Percentiles rank a stretch among this genome's conserved stretches.
These are phyloP conservation scores for Agastache rugosa DNA, from an alignment of 257 asterid genomes.

Conservation along the genomic window DNA sequence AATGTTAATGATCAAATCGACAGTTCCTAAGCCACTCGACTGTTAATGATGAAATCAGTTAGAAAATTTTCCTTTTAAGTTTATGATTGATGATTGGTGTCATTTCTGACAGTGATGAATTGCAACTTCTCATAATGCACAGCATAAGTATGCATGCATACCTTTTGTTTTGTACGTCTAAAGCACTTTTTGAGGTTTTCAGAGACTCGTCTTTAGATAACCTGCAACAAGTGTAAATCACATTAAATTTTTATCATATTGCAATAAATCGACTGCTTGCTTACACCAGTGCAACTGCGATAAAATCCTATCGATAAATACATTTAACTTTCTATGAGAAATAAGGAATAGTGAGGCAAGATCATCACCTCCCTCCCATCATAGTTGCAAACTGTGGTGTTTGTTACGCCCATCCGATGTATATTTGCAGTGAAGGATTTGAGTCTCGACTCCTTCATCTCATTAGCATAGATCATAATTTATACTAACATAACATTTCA, in stretches of 20 bases:
- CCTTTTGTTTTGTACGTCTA: conserved; percentile 96
- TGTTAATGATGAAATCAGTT: not conserved
- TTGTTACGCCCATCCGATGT: conserved; percentile 95
- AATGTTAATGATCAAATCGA: conserved; percentile 5
- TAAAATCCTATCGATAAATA: conserved; percentile 69
- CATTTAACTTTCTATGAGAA: not conserved
- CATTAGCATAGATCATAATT: conserved; percentile 91
- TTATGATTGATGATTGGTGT: not conserved
- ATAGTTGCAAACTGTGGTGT: conserved; percentile 79
- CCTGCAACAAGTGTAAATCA: conserved; percentile 54
- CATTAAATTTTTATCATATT: conserved; percentile 12
- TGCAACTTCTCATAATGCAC: not conserved
- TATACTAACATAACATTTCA: too few species aligned
- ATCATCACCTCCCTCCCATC: conserved; percentile 90
- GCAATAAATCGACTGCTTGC: conserved; percentile 34
- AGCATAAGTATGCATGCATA: conserved; percentile 35
- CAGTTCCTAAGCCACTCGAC: conserved; percentile 11
- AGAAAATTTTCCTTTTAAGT: not conserved
- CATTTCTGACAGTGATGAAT: not conserved
- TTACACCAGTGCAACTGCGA: conserved; percentile 98
- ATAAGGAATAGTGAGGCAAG: conserved; percentile 26
- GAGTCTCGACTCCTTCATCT: conserved; percentile 85
- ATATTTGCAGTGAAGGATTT: conserved; percentile 90
- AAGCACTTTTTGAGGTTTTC: conserved; percentile 80
- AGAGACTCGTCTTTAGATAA: conserved; percentile 92